Evolutionary conservation across 2,329 filamentous ascomycete species (phyloP).

Genomic region (Gremmenia infestans): DNA sequence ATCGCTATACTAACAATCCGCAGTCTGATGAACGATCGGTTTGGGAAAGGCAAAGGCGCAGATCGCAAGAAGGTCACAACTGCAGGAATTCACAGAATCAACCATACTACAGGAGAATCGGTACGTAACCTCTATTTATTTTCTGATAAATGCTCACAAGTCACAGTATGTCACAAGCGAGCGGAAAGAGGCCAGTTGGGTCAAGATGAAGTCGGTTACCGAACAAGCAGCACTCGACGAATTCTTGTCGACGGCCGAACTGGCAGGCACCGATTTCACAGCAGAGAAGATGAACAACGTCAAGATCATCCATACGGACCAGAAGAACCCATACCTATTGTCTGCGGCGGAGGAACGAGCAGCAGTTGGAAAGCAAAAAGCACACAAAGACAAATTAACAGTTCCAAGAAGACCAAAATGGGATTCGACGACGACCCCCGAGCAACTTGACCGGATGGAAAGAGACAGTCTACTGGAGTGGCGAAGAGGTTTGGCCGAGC

Average conservation of each 20-base stretch:
- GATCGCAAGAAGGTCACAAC: slow-evolving; percentile 71
- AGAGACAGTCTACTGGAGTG: slow-evolving; percentile 78
- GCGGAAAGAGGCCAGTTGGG: slow-evolving; percentile 87
- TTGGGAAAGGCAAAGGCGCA: slow-evolving; percentile 83
- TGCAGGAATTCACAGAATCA: slow-evolving; percentile 54
- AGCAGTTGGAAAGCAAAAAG: slow-evolving; percentile 73
- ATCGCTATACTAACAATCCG: slow-evolving; percentile 3
- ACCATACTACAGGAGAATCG: slow-evolving; percentile 75
- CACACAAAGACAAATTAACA: slow-evolving; percentile 73
- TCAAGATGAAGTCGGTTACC: slow-evolving; percentile 98
- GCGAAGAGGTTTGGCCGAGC: slow-evolving; percentile 83
- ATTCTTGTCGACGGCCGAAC: slow-evolving; percentile 89
- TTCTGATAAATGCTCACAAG: slow-evolving; percentile 21
- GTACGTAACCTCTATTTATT: slow-evolving; percentile 33
- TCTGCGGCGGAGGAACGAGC: slow-evolving; percentile 78
- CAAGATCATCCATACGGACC: slow-evolving; percentile 96
- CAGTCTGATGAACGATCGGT: slow-evolving; percentile 96
- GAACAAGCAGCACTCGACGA: slow-evolving; percentile 96
- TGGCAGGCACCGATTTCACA: slow-evolving; percentile 98
- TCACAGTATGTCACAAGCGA: slow-evolving; percentile 81
- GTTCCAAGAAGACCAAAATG: slow-evolving; percentile 87
- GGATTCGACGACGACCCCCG: slow-evolving; percentile 78
- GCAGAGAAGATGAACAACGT: slow-evolving; percentile 99
- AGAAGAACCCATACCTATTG: slow-evolving; percentile 90
- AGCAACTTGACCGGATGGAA: slow-evolving; percentile 75